Conservation (phyloP, 352 stramenopile genomes). For the Globisporangium paroecandrum region DNA sequence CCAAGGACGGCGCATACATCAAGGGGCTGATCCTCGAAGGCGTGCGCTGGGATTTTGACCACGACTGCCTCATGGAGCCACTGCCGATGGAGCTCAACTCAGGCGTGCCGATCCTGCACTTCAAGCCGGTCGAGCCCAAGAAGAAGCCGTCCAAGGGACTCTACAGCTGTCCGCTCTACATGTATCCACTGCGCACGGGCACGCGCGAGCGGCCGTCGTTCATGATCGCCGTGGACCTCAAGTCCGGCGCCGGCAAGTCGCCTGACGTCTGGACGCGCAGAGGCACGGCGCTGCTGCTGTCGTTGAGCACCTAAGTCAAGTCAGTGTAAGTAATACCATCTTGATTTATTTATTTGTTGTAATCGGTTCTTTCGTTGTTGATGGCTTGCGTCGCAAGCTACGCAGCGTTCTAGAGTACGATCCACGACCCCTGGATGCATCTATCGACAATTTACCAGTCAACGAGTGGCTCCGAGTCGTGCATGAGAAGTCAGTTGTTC, state of each 20-base stretch:
- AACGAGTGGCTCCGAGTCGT: neutral
- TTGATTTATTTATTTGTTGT: neutral
- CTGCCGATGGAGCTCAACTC: conserved; percentile 91
- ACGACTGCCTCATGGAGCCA: conserved; percentile 87
- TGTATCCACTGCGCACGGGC: conserved; percentile 95
- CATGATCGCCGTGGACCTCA: conserved; percentile 93
- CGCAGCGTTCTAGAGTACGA: neutral
- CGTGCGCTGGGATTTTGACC: conserved; percentile 89
- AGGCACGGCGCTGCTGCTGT: conserved; percentile 91
- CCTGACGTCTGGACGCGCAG: conserved; percentile 93
- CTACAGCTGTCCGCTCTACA: conserved; percentile 94
- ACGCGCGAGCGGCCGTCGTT: conserved; percentile 94
- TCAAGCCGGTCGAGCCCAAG: conserved; percentile 94
- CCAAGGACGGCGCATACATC: conserved; percentile 91
- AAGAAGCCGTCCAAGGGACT: conserved; percentile 91
- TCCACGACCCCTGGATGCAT: neutral
- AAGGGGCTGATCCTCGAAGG: conserved; percentile 92
- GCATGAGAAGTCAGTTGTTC: neutral
- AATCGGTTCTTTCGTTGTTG: neutral
- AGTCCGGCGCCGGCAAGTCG: conserved; percentile 78
- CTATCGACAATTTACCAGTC: neutral
- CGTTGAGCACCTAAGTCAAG: conserved; percentile 61
- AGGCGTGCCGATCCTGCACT: conserved; percentile 92
- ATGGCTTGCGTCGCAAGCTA: neutral
- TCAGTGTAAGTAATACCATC: neutral